These are phyloP conservation scores for Neocallimastix lanati DNA, from an alignment of 192 early-diverging fungal species.

Conservation along the genomic window DNA sequence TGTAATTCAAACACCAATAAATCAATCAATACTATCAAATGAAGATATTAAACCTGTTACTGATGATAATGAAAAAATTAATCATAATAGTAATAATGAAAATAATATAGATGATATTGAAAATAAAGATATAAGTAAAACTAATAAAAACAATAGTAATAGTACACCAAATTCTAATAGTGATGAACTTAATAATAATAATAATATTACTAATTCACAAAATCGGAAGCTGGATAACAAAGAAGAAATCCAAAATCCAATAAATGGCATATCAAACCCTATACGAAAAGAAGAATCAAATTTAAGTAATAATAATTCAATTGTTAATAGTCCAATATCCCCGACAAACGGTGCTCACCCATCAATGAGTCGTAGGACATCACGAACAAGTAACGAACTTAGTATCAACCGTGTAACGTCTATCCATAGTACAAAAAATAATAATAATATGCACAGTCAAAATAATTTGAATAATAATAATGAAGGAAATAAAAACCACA, in stretches of 20 bases:
- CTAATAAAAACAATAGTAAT: background rate
- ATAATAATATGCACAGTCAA: background rate
- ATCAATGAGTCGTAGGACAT: background rate
- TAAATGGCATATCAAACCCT: background rate
- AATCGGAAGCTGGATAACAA: background rate
- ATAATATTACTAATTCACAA: background rate
- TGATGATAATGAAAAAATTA: no score
- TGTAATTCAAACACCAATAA: background rate
- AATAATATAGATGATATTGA: no score
- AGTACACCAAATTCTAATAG: no score
- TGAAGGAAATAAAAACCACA: background rate
- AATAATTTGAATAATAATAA: background rate
- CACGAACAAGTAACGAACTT: background rate
- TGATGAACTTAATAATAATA: no score
- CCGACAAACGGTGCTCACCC: no score
- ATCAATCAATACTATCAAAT: background rate
- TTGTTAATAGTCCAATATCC: background rate
- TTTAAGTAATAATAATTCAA: background rate
- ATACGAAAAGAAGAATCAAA: background rate
- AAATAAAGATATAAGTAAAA: no score
- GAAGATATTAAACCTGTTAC: no score
- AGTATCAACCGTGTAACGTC: background rate
- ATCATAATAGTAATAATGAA: no score
- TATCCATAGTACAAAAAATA: background rate
- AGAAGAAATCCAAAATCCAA: background rate